Base-by-base conservation (phyloP, 352 stramenopile genomes). In the Globisporangium canariense region DNA sequence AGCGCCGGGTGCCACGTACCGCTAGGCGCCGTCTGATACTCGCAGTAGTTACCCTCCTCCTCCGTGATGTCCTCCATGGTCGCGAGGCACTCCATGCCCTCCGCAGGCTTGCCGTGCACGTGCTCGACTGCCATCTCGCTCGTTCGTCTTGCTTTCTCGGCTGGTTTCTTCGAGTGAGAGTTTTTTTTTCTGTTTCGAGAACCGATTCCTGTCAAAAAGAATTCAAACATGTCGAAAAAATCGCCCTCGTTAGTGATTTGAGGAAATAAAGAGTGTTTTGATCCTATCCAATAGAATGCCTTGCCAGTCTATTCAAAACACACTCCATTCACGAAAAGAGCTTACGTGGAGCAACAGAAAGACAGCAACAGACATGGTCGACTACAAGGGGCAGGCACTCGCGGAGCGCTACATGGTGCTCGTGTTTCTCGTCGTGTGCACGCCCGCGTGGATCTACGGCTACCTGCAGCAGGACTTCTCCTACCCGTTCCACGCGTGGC, bases 11-110 rank as follows among this genome's bases (percentile, higher is more conserved):
- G 80, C 94, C 94, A 98, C 65, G 72, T 73, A 65, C 91, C 81
- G 55, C 89, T 97, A 4, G 93, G 93, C 62, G 77, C 77, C 16
- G 86, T 96, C 80, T 98, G 91, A 81, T 96, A 98, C 77, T 98
- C 94, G 60, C 83, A 91, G 75, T 94, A 96, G 75, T 93, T 94
- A 14, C 79, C 75, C 2, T 89, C 80, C 45, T 94, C 90, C 60
- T 91, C 76, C 13, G 92, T 98, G 71, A 98, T 98, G 75, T 98
- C 93, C 66, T 98, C 94, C 91, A 98, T 98, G 13, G 91, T 97
- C 53, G 86, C 90, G 43, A 98, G 77, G 73, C 94, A 98, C 69
- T 94, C 89, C 76, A 98, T 89, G 41, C 88, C 90, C 20, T 91
- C 86, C 4, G 68, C 62, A 10, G 93, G 93, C 64, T 83, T 89